A percentile compares a stretch with the other conserved stretches of the same genome.
These are phyloP conservation scores for Wilcoxina mikolae DNA, from an alignment of 495 filamentous ascomycete genomes.

Conservation along the genomic window DNA sequence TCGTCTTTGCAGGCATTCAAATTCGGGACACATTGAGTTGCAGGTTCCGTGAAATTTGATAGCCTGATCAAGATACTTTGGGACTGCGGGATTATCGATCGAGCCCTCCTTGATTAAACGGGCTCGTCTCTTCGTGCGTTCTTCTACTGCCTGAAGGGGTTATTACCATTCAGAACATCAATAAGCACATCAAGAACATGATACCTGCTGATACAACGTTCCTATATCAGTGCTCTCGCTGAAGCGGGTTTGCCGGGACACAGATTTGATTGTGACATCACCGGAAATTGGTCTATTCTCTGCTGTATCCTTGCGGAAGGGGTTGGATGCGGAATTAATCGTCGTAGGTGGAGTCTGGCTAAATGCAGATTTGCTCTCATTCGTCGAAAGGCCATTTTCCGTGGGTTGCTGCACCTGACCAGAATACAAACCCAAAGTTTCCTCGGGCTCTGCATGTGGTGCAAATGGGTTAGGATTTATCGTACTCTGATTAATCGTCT, in stretches of 20 bases:
- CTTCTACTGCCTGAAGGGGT: background rate
- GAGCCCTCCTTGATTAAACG: slow-evolving; percentile 36
- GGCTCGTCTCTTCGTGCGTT: background rate
- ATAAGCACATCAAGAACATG: background rate
- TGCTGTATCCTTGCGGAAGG: background rate
- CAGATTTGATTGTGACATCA: background rate
- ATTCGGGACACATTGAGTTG: slow-evolving; percentile 86
- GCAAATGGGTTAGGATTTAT: too few relatives aligned
- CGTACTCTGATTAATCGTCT: too few relatives aligned
- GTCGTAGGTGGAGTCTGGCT: background rate
- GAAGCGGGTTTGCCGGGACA: background rate
- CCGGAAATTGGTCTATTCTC: background rate
- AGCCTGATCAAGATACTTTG: slow-evolving; percentile 62
- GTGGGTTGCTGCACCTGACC: background rate
- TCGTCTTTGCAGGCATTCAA: slow-evolving; percentile 38
- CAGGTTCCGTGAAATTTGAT: slow-evolving; percentile 81
- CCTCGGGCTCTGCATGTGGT: too few relatives aligned
- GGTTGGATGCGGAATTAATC: background rate
- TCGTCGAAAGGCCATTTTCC: background rate
- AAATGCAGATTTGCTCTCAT: background rate
- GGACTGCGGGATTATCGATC: slow-evolving; percentile 81
- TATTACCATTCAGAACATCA: background rate
- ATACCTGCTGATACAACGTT: background rate
- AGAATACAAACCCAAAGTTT: too few relatives aligned
- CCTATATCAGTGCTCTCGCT: background rate